Evolutionary conservation across 1,284 basidiomycete species (phyloP).

Genomic region (Fomes fomentarius): DNA sequence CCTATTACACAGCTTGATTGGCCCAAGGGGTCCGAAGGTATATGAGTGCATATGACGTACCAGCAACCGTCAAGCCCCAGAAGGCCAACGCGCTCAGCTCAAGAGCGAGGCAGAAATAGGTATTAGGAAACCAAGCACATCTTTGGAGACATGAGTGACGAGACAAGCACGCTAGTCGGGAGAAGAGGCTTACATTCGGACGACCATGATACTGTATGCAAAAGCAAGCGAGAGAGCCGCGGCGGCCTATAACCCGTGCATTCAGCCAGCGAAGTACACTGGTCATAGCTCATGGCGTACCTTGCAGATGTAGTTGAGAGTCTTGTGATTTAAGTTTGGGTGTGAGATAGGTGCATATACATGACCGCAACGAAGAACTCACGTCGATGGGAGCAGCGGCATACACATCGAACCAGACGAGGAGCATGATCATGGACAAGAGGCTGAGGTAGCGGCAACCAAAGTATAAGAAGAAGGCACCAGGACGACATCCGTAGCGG

Average conservation of each 20-base stretch:
- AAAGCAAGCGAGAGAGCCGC: conserved; percentile 1
- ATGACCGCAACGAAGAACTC: no score
- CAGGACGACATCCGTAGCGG: conserved; percentile 10
- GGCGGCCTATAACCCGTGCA: neutral
- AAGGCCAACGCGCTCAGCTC: neutral
- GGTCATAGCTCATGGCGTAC: neutral
- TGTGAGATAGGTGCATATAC: no score
- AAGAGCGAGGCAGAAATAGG: neutral
- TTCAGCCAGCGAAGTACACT: neutral
- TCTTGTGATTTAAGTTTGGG: no score
- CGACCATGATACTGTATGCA: neutral
- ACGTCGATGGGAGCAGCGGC: neutral
- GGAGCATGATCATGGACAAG: conserved; percentile 4
- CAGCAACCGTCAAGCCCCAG: neutral
- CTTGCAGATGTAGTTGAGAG: conserved; percentile 2
- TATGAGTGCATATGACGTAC: neutral
- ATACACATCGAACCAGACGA: conserved; percentile 11
- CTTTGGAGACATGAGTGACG: neutral
- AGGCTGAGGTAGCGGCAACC: conserved; percentile 16
- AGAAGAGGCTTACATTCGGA: conserved; percentile 1
- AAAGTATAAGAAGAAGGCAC: conserved; percentile 15
- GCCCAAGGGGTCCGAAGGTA: neutral
- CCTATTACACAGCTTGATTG: neutral
- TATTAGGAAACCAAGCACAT: neutral
- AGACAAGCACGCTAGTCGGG: no score